Percentiles rank a stretch among this genome's conserved stretches.
phyloP scores from a whole-genome alignment of 2,329 filamentous ascomycete species.

The Samsoniella hepiali region DNA sequence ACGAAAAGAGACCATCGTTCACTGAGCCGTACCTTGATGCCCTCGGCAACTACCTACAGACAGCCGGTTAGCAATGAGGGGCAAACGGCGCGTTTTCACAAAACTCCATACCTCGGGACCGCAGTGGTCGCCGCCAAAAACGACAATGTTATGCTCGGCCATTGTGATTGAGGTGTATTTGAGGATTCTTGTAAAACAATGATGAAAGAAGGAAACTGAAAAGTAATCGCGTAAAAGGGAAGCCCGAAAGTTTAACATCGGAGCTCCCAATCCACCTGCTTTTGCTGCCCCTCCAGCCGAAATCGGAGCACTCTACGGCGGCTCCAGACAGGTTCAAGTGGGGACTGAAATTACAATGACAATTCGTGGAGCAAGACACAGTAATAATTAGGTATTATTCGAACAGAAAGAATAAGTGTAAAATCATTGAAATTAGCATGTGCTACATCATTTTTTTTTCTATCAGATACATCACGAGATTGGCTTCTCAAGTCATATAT shows the following conservation, averaged over 20 bases:
- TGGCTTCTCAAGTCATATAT: constrained; percentile 17
- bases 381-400: neutral
- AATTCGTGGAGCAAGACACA: neutral
- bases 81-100: neutral
- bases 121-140: constrained; percentile 80
- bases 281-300: constrained; percentile 34
- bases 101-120: constrained; percentile 66
- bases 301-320: constrained; percentile 29
- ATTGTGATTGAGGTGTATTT: constrained; percentile 38
- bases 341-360: neutral
- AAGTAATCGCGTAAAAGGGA: too few species aligned
- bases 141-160: constrained; percentile 73
- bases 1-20: too few species aligned
- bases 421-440: neutral
- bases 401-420: neutral
- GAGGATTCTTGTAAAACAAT: too few species aligned
- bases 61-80: neutral
- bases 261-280: neutral
- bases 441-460: neutral
- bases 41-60: constrained; percentile 70
- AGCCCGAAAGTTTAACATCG: neutral
- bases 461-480: constrained; percentile 9
- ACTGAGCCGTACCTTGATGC: constrained; percentile 64
- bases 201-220: too few species aligned
- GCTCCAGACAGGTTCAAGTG: neutral